phyloP scores from a whole-genome alignment of 352 stramenopile species.

The Stramenopiles sp. region DNA sequence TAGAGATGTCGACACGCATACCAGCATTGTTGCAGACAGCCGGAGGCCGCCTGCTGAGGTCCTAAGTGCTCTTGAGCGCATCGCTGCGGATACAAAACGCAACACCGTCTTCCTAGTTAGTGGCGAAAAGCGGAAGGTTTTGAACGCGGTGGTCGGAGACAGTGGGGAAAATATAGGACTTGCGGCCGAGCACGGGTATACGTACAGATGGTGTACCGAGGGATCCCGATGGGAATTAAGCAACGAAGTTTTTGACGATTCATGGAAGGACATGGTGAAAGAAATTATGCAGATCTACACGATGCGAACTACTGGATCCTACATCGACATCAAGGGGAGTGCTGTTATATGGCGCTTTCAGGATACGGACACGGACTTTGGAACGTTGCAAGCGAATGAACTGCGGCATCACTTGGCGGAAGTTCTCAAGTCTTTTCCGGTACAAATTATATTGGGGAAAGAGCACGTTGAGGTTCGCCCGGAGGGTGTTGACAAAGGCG shows the following conservation, averaged over 20 bases:
- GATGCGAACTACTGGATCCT: slow-evolving; percentile 91
- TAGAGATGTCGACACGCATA: neutral
- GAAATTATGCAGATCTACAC: slow-evolving; percentile 98
- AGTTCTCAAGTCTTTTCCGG: slow-evolving; percentile 78
- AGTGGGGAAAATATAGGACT: slow-evolving; percentile 75
- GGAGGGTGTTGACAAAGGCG: slow-evolving; percentile 91
- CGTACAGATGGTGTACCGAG: slow-evolving; percentile 76
- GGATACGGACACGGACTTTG: slow-evolving; percentile 96
- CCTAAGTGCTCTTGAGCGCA: slow-evolving; percentile 48
- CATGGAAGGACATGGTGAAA: slow-evolving; percentile 88
- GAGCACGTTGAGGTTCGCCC: slow-evolving; percentile 85
- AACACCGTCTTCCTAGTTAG: slow-evolving; percentile 98
- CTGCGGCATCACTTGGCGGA: slow-evolving; percentile 89
- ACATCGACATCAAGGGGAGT: slow-evolving; percentile 95
- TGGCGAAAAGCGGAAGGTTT: slow-evolving; percentile 75
- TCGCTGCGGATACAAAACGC: slow-evolving; percentile 22
- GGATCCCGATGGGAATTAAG: slow-evolving; percentile 21
- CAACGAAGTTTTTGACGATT: slow-evolving; percentile 59
- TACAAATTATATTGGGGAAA: slow-evolving; percentile 70
- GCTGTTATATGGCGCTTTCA: slow-evolving; percentile 96
- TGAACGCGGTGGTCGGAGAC: slow-evolving; percentile 74
- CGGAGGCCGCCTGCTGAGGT: slow-evolving; percentile 38
- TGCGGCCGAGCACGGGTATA: slow-evolving; percentile 92
- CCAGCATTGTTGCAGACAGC: neutral
- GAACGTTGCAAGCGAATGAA: slow-evolving; percentile 90